A percentile compares a stretch with the other conserved stretches of the same genome.
phyloP scores from a whole-genome alignment of 2,329 filamentous ascomycete species.

The Teratosphaeria epicoccoides region DNA sequence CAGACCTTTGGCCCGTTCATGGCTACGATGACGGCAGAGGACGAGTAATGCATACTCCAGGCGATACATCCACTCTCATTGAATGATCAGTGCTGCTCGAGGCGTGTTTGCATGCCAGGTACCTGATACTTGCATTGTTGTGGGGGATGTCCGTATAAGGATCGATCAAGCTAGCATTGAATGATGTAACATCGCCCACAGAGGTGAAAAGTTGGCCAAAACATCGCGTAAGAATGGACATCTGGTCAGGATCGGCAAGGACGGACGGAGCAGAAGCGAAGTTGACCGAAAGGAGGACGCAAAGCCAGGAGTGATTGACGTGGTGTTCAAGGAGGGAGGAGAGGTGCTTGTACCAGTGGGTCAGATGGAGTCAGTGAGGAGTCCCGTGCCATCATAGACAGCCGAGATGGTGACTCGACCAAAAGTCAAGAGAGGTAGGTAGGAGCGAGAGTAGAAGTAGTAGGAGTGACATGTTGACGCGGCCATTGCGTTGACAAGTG shows the following conservation, averaged over 20 bases:
- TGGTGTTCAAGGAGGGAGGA: not conserved
- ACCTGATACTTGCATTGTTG: not conserved
- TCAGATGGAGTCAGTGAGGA: too few species aligned
- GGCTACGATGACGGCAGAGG: not conserved
- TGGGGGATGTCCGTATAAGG: not conserved
- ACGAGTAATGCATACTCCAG: not conserved
- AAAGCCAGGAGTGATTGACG: not conserved
- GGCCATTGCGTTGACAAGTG: not conserved
- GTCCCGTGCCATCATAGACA: too few species aligned
- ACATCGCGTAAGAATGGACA: not conserved
- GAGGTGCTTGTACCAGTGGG: not conserved
- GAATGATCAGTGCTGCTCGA: not conserved
- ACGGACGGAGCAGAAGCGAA: not conserved
- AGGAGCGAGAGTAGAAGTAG: not conserved
- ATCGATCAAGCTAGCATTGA: not conserved
- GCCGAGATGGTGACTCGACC: too few species aligned
- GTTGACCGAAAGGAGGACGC: not conserved
- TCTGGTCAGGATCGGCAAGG: not conserved
- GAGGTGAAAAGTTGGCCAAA: not conserved
- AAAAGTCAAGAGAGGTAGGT: not conserved
- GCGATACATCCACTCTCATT: not conserved
- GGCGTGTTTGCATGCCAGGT: not conserved
- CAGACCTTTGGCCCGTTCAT: not conserved
- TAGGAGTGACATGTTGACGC: not conserved
- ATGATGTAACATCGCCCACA: not conserved